Conservation (phyloP, 2,329 filamentous ascomycete genomes). For the Oidium heveae region DNA sequence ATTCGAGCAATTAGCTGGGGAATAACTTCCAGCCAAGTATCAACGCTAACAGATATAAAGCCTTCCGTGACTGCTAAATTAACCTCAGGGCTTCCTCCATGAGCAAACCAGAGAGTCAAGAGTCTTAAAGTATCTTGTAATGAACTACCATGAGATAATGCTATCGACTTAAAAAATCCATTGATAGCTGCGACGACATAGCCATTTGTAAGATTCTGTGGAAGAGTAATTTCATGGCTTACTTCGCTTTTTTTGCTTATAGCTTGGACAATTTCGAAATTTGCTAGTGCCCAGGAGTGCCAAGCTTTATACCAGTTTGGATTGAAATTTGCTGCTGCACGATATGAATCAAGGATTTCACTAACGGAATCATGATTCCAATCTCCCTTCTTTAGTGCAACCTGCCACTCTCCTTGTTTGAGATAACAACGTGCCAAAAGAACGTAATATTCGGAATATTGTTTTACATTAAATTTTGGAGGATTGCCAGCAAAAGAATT, state of each 20-base stretch:
- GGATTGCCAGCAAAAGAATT: background rate
- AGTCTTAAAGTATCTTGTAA: conserved; percentile 84
- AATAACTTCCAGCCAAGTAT: conserved; percentile 97
- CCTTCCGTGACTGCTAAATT: conserved; percentile 74
- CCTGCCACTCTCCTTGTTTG: conserved; percentile 90
- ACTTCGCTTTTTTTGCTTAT: conserved; percentile 20
- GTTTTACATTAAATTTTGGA: conserved; percentile 13
- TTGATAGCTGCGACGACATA: conserved; percentile 87
- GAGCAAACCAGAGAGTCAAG: conserved; percentile 86
- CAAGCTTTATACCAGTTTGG: conserved; percentile 96
- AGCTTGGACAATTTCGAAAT: conserved; percentile 89
- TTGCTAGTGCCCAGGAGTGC: conserved; percentile 95
- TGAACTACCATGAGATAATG: conserved; percentile 72
- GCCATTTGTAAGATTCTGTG: conserved; percentile 43
- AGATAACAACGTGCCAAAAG: conserved; percentile 88
- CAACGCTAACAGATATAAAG: conserved; percentile 74
- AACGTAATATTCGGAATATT: conserved; percentile 33
- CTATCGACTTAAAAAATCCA: conserved; percentile 95
- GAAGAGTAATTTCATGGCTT: conserved; percentile 20
- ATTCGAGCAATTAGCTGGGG: conserved; percentile 93
- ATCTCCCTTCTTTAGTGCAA: conserved; percentile 58
- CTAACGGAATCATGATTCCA: conserved; percentile 73
- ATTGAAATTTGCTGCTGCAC: conserved; percentile 80
- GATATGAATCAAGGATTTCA: conserved; percentile 77
- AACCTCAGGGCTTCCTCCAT: conserved; percentile 72